These are phyloP conservation scores for Claviceps sp. DNA, from an alignment of 2,329 filamentous ascomycete species.

Conservation along the genomic window DNA sequence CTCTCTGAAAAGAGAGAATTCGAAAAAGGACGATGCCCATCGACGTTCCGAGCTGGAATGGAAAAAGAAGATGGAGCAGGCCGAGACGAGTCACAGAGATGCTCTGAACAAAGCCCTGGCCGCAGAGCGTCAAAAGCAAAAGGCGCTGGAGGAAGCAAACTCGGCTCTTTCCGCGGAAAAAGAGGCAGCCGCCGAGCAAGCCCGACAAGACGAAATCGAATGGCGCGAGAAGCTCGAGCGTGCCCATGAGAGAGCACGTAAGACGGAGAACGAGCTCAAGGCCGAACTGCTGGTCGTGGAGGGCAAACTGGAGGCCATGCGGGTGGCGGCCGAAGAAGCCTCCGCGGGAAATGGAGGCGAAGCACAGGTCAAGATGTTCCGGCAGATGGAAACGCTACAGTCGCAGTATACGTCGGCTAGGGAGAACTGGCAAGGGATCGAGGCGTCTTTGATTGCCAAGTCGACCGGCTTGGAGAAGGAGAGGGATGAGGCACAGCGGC, in stretches of 20 bases:
- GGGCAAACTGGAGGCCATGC: constrained; percentile 78
- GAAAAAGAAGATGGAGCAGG: constrained; percentile 50
- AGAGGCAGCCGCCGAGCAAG: constrained; percentile 57
- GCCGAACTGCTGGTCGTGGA: constrained; percentile 69
- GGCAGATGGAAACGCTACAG: constrained; percentile 90
- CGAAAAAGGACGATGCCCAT: constrained; percentile 49
- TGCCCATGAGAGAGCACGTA: constrained; percentile 55
- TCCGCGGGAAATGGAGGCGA: constrained; percentile 73
- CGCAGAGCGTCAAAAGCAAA: constrained; percentile 44
- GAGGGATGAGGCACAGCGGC: constrained; percentile 68
- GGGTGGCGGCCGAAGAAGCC: constrained; percentile 75
- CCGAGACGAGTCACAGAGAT: constrained; percentile 51
- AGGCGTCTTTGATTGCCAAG: constrained; percentile 69
- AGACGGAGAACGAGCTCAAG: constrained; percentile 64
- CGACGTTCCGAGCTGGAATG: constrained; percentile 57
- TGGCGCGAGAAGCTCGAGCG: constrained; percentile 60
- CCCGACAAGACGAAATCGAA: constrained; percentile 55
- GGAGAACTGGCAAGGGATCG: constrained; percentile 96
- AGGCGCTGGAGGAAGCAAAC: constrained; percentile 43
- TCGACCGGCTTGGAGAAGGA: constrained; percentile 75
- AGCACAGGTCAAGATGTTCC: constrained; percentile 74
- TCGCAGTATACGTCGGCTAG: constrained; percentile 89
- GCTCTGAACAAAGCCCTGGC: constrained; percentile 55
- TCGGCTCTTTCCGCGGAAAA: constrained; percentile 66
- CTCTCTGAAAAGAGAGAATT: constrained; percentile 35